Percentiles rank a stretch among this genome's conserved stretches.
Evolutionary conservation across 2,329 filamentous ascomycete species (phyloP).

Genomic region (Aspergillus intermedius): DNA sequence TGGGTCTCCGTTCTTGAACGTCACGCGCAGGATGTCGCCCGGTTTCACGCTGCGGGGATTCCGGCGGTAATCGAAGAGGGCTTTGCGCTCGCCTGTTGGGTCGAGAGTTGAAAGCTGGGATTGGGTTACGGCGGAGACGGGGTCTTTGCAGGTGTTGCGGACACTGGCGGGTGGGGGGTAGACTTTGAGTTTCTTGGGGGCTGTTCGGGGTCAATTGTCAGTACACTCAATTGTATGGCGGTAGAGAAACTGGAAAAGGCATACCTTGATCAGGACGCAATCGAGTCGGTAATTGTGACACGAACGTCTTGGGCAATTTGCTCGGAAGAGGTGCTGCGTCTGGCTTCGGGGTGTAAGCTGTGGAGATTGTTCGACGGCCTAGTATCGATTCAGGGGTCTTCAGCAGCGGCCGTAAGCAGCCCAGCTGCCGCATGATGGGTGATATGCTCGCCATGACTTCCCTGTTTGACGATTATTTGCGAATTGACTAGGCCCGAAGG

Average conservation of each 20-base stretch:
- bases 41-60: constrained; percentile 74
- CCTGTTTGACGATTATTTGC: constrained; percentile 30
- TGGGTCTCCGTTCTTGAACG: constrained; percentile 75
- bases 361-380: constrained; percentile 45
- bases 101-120: constrained; percentile 71
- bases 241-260: not conserved
- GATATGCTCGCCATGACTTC: constrained; percentile 52
- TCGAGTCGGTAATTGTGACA: constrained; percentile 36
- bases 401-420: constrained; percentile 62
- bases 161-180: constrained; percentile 45
- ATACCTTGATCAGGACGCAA: constrained; percentile 34
- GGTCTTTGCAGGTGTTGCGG: constrained; percentile 45
- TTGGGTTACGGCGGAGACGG: constrained; percentile 60
- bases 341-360: constrained; percentile 41
- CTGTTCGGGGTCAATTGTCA: constrained; percentile 16
- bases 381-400: constrained; percentile 48
- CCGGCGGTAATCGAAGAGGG: constrained; percentile 65
- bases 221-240: not conserved
- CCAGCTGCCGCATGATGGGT: constrained; percentile 58
- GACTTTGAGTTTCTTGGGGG: constrained; percentile 46
- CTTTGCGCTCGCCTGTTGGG: constrained; percentile 72
- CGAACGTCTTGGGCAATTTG: constrained; percentile 37
- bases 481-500: constrained; percentile 6
- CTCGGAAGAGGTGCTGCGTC: constrained; percentile 34
- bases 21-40: constrained; percentile 88